These are phyloP conservation scores for Rasamsonia emersonii DNA, from an alignment of 2,329 filamentous ascomycete species.

Conservation along the genomic window DNA sequence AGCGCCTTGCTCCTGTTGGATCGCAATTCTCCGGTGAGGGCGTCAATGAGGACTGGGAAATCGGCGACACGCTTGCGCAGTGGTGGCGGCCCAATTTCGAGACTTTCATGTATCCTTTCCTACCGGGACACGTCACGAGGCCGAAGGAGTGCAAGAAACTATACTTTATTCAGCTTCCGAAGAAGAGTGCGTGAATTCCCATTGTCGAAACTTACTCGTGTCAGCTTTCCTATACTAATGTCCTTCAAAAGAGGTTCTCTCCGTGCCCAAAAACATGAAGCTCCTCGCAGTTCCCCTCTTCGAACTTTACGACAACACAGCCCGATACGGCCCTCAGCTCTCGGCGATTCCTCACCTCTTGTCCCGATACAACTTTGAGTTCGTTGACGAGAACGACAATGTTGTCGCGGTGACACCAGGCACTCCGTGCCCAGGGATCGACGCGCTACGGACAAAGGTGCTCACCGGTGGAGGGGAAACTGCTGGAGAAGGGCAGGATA, in stretches of 20 bases:
- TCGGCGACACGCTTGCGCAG: slow-evolving; percentile 89
- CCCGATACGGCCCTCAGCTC: slow-evolving; percentile 87
- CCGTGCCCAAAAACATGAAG: slow-evolving; percentile 99
- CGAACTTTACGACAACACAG: slow-evolving; percentile 96
- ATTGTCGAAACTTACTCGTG: background rate
- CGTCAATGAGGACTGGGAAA: slow-evolving; percentile 87
- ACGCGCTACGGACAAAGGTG: slow-evolving; percentile 57
- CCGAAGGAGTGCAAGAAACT: slow-evolving; percentile 99
- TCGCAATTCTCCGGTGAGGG: slow-evolving; percentile 71
- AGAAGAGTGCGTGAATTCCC: slow-evolving; percentile 62
- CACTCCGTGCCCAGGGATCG: slow-evolving; percentile 48
- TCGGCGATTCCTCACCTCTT: slow-evolving; percentile 93
- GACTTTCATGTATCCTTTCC: slow-evolving; percentile 99
- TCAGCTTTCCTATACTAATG: background rate
- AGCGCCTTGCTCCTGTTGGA: slow-evolving; percentile 86
- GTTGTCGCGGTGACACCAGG: slow-evolving; percentile 80
- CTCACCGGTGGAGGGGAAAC: slow-evolving; percentile 46
- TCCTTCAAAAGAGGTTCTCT: slow-evolving; percentile 64
- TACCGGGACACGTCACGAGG: slow-evolving; percentile 88
- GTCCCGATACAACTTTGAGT: slow-evolving; percentile 95
- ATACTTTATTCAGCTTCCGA: slow-evolving; percentile 90
- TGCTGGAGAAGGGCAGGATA: slow-evolving; percentile 21
- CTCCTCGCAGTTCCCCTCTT: slow-evolving; percentile 92
- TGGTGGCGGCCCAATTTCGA: slow-evolving; percentile 99
- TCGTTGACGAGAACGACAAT: slow-evolving; percentile 85